Conservation (phyloP, 345 rosid species). For the Murraya koenigii region DNA sequence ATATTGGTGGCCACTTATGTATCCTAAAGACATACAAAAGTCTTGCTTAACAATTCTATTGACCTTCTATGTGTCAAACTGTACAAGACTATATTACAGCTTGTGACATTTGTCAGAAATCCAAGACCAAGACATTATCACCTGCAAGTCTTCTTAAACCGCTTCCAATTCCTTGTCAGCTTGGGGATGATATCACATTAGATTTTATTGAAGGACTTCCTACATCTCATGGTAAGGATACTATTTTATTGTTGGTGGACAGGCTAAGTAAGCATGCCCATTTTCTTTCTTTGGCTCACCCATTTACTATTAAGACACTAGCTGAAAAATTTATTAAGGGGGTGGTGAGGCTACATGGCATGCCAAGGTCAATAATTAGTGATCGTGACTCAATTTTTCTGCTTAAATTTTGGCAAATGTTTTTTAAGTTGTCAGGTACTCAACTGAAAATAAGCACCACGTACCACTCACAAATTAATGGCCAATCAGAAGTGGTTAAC, state of each 20-base stretch:
- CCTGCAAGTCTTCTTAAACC: background rate
- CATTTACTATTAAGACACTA: background rate
- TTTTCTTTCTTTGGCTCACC: background rate
- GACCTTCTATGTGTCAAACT: background rate
- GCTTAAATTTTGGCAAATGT: no score
- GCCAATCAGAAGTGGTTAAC: no score
- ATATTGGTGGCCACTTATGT: background rate
- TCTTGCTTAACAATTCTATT: background rate
- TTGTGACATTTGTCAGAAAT: background rate
- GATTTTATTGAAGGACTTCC: background rate
- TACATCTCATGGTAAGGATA: background rate
- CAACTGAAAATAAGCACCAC: no score
- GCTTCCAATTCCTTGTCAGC: background rate
- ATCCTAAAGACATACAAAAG: background rate
- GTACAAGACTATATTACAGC: background rate
- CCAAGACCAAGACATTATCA: background rate
- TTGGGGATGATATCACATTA: background rate
- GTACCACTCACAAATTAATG: no score
- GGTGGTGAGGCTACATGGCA: background rate
- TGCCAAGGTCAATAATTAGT: background rate
- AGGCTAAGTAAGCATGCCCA: background rate
- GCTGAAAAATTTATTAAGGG: constrained; percentile 2
- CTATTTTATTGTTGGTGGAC: constrained; percentile 4
- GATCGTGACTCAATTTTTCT: background rate
- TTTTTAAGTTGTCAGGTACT: no score